phyloP scores from a whole-genome alignment of 2,329 filamentous ascomycete genomes.

The Aspergillus aculeatinus region DNA sequence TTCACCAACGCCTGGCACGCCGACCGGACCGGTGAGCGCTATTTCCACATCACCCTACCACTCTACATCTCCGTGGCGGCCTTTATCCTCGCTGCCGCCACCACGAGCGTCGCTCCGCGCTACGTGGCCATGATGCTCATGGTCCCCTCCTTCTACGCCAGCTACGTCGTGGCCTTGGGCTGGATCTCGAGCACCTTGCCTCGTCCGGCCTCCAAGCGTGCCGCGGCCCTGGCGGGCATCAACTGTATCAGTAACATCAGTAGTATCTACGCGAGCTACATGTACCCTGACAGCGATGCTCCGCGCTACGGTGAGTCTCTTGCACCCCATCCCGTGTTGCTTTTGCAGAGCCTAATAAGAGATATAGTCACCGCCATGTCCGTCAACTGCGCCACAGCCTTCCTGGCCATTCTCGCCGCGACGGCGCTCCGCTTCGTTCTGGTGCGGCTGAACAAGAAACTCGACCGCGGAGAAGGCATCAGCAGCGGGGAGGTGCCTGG shows the following conservation, averaged over 20 bases:
- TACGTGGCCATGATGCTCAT: constrained; percentile 74
- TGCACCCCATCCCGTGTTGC: constrained; percentile 34
- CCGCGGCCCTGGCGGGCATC: constrained; percentile 70
- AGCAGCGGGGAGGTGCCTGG: constrained; percentile 53
- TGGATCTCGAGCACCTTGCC: constrained; percentile 78
- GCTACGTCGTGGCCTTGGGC: constrained; percentile 66
- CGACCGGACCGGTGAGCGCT: constrained; percentile 69
- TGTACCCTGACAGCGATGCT: constrained; percentile 57
- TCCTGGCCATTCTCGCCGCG: constrained; percentile 64
- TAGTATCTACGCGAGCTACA: constrained; percentile 68
- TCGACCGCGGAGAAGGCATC: constrained; percentile 62
- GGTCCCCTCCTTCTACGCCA: constrained; percentile 62
- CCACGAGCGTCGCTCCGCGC: constrained; percentile 59
- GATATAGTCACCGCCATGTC: constrained; percentile 58
- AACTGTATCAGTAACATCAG: constrained; percentile 70
- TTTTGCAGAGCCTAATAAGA: constrained; percentile 4
- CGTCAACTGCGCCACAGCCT: constrained; percentile 66
- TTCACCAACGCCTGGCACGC: constrained; percentile 69
- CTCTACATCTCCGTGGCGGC: constrained; percentile 61
- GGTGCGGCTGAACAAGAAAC: constrained; percentile 64
- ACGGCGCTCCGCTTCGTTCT: constrained; percentile 64
- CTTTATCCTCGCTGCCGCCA: constrained; percentile 68
- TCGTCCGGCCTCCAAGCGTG: constrained; percentile 72
- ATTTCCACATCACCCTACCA: constrained; percentile 64
- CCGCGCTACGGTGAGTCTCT: constrained; percentile 42